These are phyloP conservation scores for Selaginella tamariscina DNA, from an alignment of 75 land plant species.

Conservation along the genomic window DNA sequence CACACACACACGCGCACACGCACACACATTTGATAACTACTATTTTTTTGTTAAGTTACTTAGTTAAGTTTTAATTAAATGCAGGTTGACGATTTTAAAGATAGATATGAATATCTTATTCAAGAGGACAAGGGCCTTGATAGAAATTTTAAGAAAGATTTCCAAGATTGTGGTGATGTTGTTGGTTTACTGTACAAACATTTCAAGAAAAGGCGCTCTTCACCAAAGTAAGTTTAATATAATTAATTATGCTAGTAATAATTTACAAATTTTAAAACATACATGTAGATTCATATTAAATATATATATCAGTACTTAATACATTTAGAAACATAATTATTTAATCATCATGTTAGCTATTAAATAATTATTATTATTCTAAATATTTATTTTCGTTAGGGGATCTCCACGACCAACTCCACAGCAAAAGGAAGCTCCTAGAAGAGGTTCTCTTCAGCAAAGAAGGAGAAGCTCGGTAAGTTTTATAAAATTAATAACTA, in stretches of 20 bases:
- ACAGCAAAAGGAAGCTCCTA: background rate
- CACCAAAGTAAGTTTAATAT: background rate
- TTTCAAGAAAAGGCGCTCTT: slow-evolving; percentile 14
- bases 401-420: background rate
- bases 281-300: too few species aligned
- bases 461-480: background rate
- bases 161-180: slow-evolving; percentile 28
- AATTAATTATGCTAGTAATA: too few species aligned
- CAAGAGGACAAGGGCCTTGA: slow-evolving; percentile 21
- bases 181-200: slow-evolving; percentile 18
- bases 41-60: too few species aligned
- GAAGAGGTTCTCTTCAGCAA: background rate
- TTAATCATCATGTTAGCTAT: background rate
- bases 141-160: slow-evolving; percentile 24
- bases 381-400: background rate
- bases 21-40: too few species aligned
- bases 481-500: too few species aligned
- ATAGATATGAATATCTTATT: slow-evolving; percentile 10
- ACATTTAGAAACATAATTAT: too few species aligned
- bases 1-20: too few species aligned
- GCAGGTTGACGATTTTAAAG: slow-evolving; percentile 25
- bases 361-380: background rate
- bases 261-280: too few species aligned
- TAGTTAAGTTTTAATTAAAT: background rate
- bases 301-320: too few species aligned